These are phyloP conservation scores for Podosphaera fusca DNA, from an alignment of 2,329 filamentous ascomycete genomes.

Conservation along the genomic window DNA sequence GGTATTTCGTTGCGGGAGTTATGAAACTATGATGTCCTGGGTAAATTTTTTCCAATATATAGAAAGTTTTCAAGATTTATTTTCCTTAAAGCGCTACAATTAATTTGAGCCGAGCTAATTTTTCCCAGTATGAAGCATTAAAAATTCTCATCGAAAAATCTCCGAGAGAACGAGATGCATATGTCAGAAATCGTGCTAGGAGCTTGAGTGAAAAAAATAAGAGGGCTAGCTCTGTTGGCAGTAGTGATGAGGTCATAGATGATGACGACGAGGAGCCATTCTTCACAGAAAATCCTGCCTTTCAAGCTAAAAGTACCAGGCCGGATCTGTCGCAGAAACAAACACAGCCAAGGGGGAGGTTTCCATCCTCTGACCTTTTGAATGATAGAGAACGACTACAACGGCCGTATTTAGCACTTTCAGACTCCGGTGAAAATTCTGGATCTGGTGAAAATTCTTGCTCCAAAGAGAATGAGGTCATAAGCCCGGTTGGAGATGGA, in stretches of 20 bases:
- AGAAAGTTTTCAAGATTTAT: not conserved
- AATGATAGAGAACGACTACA: conserved; percentile 40
- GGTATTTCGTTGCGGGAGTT: conserved; percentile 47
- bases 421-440: conserved; percentile 64
- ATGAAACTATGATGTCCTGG: conserved; percentile 95
- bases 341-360: conserved; percentile 82
- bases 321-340: conserved; percentile 34
- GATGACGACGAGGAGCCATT: conserved; percentile 49
- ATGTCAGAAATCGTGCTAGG: conserved; percentile 60
- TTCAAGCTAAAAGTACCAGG: conserved; percentile 24
- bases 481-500: not conserved
- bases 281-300: conserved; percentile 30
- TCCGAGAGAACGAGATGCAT: conserved; percentile 69
- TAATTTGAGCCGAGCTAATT: not conserved
- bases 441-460: conserved; percentile 26
- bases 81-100: too few relatives aligned
- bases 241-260: conserved; percentile 56
- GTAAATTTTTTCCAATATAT: not conserved
- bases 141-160: conserved; percentile 72
- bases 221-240: conserved; percentile 33
- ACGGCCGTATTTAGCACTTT: conserved; percentile 58
- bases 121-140: conserved; percentile 56
- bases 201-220: conserved; percentile 45
- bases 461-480: conserved; percentile 19
- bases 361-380: conserved; percentile 84